These are phyloP conservation scores for Brassica rapa DNA, from an alignment of 345 rosid species.

Conservation along the genomic window DNA sequence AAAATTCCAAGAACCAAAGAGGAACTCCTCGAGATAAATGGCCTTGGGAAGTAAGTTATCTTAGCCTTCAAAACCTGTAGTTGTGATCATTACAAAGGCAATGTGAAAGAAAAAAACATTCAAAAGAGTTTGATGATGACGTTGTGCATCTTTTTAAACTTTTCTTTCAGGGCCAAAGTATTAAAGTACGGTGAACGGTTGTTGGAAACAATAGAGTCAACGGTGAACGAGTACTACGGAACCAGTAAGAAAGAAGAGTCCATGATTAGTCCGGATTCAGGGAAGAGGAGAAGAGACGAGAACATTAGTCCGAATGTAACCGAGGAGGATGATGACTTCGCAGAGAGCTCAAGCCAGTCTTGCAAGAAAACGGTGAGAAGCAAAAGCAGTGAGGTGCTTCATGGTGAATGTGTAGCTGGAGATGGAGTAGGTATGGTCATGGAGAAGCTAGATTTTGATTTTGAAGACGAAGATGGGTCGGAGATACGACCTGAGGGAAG, in stretches of 20 bases:
- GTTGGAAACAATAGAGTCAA: constrained; percentile 80
- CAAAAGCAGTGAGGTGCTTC: constrained; percentile 23
- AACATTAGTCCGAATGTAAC: constrained; percentile 34
- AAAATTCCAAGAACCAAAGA: constrained; percentile 81
- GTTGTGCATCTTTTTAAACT: constrained; percentile 15
- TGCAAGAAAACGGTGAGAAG: constrained; percentile 57
- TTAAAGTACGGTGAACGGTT: constrained; percentile 74
- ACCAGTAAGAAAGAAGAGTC: constrained; percentile 50
- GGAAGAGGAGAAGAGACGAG: constrained; percentile 76
- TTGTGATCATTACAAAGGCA: not conserved
- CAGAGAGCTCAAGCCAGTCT: constrained; percentile 66
- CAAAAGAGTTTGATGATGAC: not conserved
- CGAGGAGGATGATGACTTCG: constrained; percentile 58
- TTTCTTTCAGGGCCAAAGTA: constrained; percentile 65
- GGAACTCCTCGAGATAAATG: constrained; percentile 89
- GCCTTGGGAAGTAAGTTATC: constrained; percentile 90
- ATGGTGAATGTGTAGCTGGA: not conserved
- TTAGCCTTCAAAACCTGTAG: not conserved
- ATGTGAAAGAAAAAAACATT: not conserved
- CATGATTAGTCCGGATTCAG: constrained; percentile 61
- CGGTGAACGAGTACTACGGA: constrained; percentile 58
- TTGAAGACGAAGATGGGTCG: constrained; percentile 33
- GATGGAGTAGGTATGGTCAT: constrained; percentile 28
- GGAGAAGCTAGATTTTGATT: constrained; percentile 34
- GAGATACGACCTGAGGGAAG: constrained; percentile 41